Base-by-base conservation (phyloP, 352 stramenopile species). In the Phytophthora pinifolia region DNA sequence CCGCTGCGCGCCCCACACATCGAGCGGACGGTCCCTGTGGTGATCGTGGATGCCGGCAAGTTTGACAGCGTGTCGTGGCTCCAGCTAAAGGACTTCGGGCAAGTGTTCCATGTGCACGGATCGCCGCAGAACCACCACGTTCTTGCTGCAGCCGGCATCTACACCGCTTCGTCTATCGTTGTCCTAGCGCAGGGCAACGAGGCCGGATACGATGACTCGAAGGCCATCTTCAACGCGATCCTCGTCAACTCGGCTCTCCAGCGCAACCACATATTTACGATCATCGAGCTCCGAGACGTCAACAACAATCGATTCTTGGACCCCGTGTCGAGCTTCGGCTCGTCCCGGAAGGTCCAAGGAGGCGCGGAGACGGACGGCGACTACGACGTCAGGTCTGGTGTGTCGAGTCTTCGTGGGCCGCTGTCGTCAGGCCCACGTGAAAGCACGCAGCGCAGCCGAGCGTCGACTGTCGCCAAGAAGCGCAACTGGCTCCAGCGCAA, bases 191-290 rank as follows among this genome's bases (percentile, higher is more conserved):
- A 94, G 60, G 84, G 84, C 13, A 88, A 74, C 4, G 72, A 86
- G 44, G 59, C 74, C 20, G 82, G 78, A 2, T 87, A 89, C 22
- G 78, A 90, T 55, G 84, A 94, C 60, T 92, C 84, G 0, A 92
- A 92, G 54, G 79, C 82, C 6, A 91, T 94, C 20, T 92, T 94
- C 48, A 94, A 92, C 39, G 83, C 84, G 4, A 92, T 92, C 37
- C 68, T 94, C 13, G 66, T 94, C 17, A 89, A 89, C 61, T 75
- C 75, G 6, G 84, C 84, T 10, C 59, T 91, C 12, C 65, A 87
- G 47, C 69, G 67, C 27, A 86, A 72, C 54, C 39, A 71, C 27
- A 87, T 88, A 25, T 94, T 94, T 58, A 92, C 84, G 2, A 92
- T 94, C 51, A 88, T 94, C 22, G 84, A 94, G 57, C 72, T 94